Conservation (phyloP, 225 moss, liverwort and hornwort species). For the Pseudisothecium myosuroides region DNA sequence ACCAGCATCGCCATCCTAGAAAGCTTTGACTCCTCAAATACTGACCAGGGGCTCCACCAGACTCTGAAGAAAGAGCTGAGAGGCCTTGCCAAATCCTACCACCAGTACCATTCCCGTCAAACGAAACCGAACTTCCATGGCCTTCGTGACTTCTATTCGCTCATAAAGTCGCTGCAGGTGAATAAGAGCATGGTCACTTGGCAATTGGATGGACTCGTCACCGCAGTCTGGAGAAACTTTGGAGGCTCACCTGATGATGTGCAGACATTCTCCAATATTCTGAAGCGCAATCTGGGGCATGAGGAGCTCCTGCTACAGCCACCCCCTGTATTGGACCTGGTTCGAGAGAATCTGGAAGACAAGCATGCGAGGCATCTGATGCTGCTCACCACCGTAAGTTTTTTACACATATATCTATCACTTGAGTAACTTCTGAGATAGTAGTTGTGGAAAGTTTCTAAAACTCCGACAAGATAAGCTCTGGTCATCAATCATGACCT, state of each 20-base stretch:
- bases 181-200: conserved; percentile 9
- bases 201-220: conserved; percentile 29
- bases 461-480: background rate
- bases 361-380: conserved; percentile 52
- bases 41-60: conserved; percentile 6
- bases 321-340: conserved; percentile 41
- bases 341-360: conserved; percentile 43
- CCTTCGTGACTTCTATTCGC: conserved; percentile 54
- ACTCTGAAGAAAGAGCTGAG: conserved; percentile 7
- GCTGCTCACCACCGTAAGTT: conserved; percentile 45
- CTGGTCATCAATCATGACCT: background rate
- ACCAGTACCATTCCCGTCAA: conserved; percentile 32
- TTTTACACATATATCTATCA: background rate
- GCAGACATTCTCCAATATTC: conserved; percentile 19
- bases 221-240: conserved; percentile 46
- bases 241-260: conserved; percentile 53
- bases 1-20: conserved; percentile 48
- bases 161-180: conserved; percentile 37
- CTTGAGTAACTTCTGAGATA: background rate
- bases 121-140: conserved; percentile 49
- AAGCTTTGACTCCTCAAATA: conserved; percentile 13
- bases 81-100: conserved; percentile 31
- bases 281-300: conserved; percentile 32
- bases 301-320: conserved; percentile 36
- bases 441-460: background rate